phyloP scores from a whole-genome alignment of 352 stramenopile genomes.

The Globisporangium ultimum region DNA sequence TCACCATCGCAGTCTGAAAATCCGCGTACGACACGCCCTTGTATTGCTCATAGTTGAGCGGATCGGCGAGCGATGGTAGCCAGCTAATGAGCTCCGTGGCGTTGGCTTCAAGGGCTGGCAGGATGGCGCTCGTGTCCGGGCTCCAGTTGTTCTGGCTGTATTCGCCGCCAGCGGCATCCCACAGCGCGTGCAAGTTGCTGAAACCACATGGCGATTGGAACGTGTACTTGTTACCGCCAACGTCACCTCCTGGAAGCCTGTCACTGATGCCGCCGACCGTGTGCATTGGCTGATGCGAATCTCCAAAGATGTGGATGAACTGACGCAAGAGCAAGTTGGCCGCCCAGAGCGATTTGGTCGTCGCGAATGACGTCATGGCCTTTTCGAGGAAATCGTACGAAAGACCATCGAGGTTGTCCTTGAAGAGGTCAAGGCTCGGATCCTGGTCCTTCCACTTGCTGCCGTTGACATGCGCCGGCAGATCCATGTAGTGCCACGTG shows the following conservation, averaged over 20 bases:
- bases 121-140: conserved; percentile 14
- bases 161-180: conserved; percentile 50
- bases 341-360: conserved; percentile 59
- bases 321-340: conserved; percentile 58
- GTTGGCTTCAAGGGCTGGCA: conserved; percentile 22
- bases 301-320: conserved; percentile 71
- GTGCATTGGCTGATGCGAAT: conserved; percentile 65
- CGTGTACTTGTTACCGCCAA: conserved; percentile 55
- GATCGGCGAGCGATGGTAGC: conserved; percentile 27
- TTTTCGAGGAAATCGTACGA: conserved; percentile 41
- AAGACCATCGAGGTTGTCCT: conserved; percentile 44
- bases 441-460: conserved; percentile 33
- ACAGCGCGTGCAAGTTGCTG: conserved; percentile 67
- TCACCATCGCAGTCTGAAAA: conserved; percentile 29
- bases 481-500: conserved; percentile 50
- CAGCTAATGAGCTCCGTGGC: conserved; percentile 44
- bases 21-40: conserved; percentile 27
- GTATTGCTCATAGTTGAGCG: conserved; percentile 38
- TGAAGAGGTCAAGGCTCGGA: conserved; percentile 44
- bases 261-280: conserved; percentile 40
- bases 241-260: conserved; percentile 45
- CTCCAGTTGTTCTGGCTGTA: conserved; percentile 57
- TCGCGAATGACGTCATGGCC: conserved; percentile 47
- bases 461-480: conserved; percentile 55
- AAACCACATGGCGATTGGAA: conserved; percentile 46